Evolutionary conservation across 225 moss, liverwort and hornwort genomes (phyloP).

Genomic region (Pleurozium schreberi): DNA sequence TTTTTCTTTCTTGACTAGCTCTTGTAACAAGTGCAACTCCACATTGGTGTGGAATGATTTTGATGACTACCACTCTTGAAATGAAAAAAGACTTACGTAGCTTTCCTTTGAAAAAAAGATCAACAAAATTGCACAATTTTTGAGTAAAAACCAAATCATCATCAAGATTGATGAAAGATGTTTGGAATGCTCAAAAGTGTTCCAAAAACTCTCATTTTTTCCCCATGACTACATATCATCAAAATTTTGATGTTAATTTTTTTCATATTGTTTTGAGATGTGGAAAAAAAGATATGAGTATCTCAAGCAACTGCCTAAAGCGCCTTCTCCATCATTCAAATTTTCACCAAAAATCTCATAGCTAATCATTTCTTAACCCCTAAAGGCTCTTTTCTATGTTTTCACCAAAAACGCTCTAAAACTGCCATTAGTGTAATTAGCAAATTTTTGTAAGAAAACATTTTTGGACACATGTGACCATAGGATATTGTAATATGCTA

Average conservation of each 20-base stretch:
- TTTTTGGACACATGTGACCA: too few relatives aligned
- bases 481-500: too few relatives aligned
- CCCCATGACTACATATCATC: too few relatives aligned
- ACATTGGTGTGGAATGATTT: not conserved
- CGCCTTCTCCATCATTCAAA: rapidly evolving
- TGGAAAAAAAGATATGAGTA: not conserved
- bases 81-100: not conserved
- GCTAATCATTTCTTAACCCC: rapidly evolving
- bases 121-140: not conserved
- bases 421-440: too few relatives aligned
- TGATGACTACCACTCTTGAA: not conserved
- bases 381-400: too few relatives aligned
- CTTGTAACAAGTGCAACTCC: not conserved
- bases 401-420: too few relatives aligned
- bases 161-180: not conserved
- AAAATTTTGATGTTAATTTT: not conserved
- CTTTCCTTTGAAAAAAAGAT: not conserved
- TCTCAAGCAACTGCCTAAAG: rapidly evolving
- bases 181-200: not conserved
- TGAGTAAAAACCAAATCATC: rapidly evolving
- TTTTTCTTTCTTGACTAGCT: not conserved
- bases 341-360: not conserved
- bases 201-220: not conserved
- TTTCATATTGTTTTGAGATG: not conserved
- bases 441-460: too few relatives aligned